These are phyloP conservation scores for Sporothrix euskadiensis DNA, from an alignment of 2,329 filamentous ascomycete genomes.

Conservation along the genomic window DNA sequence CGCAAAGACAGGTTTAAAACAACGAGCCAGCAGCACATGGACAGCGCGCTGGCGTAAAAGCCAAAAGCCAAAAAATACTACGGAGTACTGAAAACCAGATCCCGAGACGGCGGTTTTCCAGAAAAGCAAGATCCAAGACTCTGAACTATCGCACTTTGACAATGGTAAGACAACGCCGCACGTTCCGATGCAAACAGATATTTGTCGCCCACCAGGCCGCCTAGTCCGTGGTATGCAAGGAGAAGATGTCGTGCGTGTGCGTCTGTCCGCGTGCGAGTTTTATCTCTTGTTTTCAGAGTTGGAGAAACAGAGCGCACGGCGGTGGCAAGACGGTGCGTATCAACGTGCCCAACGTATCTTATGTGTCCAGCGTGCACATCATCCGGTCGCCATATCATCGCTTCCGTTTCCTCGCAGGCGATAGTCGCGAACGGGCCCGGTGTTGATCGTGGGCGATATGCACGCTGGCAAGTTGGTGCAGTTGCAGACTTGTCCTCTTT, in stretches of 20 bases:
- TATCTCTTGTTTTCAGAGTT: not conserved
- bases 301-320: not conserved
- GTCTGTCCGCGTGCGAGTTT: not conserved
- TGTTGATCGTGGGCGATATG: not conserved
- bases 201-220: not conserved
- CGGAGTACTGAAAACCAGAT: not conserved
- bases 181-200: slow-evolving; percentile 3
- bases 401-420: not conserved
- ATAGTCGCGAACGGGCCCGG: slow-evolving; percentile 1
- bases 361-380: not conserved
- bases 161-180: not conserved
- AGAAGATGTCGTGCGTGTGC: not conserved
- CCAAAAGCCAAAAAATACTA: not conserved
- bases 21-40: not conserved
- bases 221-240: not conserved
- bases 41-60: not conserved
- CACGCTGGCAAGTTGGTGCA: slow-evolving; percentile 1
- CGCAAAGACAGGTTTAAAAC: not conserved
- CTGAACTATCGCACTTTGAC: not conserved
- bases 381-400: slow-evolving; percentile 1
- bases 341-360: not conserved
- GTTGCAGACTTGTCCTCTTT: not conserved
- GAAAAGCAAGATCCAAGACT: not conserved
- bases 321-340: not conserved
- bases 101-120: not conserved